Evolutionary conservation across 768 basidiomycete genomes (phyloP), one percentile per base, ranked within the genome.

Genomic region (Collybiopsis confluens): DNA sequence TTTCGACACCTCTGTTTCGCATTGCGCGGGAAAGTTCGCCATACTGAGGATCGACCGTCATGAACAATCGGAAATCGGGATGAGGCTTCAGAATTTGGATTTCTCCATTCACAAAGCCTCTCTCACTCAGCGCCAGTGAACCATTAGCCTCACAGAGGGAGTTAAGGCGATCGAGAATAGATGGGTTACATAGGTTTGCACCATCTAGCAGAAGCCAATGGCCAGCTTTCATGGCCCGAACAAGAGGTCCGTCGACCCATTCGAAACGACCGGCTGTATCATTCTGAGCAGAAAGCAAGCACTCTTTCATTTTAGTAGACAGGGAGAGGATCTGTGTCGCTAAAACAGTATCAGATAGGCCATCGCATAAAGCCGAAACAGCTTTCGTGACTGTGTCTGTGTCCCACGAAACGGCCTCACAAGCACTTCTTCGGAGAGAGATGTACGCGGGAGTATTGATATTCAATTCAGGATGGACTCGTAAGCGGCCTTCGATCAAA

Each of bases 11-110:
- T 54, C 97, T 84, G 70, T 99, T 99, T 23, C 97, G 88, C 97
- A 99, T 99, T 2, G 97, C 97, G 35, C 97, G 80, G 1, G 97
- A 98, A 10, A 98, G 73, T 69, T 99, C 97, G 42, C 97, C 97
- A 57, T 87, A 79, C 57, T 86, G 85, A 26, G 92, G 90, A 64
- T 99, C 92, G 48, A 95, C 84, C 2, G 86, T 82, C 93, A 99
- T 96, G 70, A 98, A 88, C 4, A 99, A 73, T 24, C 95, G 81
- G 72, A 99, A 99, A 59, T 86, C 76, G 2, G 88, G 83, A 65
- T 98, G 95, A 1, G 97, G 95, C 38, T 69, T 74, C 57, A 98
- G 70, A 48, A 84, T 67, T 60, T 92, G 83, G 2, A 93, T 82
- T 20, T 75, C 69, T 23, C 91, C 93, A 55, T 88, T 71, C 47